These are phyloP conservation scores for Yamadazyma songkhlaensis DNA, from an alignment of 1,139 yeast species.

Conservation along the genomic window DNA sequence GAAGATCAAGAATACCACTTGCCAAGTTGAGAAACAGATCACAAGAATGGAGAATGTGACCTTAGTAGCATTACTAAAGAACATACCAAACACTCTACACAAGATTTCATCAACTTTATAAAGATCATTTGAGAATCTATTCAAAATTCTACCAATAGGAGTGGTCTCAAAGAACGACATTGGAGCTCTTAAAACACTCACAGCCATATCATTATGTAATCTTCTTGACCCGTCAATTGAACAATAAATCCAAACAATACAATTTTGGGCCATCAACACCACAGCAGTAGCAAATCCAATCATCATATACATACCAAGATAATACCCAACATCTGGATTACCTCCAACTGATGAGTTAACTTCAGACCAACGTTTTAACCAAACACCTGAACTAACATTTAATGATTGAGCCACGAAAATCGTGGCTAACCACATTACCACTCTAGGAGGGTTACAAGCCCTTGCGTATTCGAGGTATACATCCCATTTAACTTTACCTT, in stretches of 20 bases:
- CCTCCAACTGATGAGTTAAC: constrained; percentile 65
- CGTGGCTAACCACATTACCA: constrained; percentile 50
- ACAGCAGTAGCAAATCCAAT: constrained; percentile 67
- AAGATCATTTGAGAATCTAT: constrained; percentile 91
- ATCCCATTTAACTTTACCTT: constrained; percentile 91
- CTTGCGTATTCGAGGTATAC: constrained; percentile 81
- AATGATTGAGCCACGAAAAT: constrained; percentile 57
- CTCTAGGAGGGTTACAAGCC: constrained; percentile 81
- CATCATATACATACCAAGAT: constrained; percentile 71
- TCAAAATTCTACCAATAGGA: constrained; percentile 91
- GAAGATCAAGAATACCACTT: constrained; percentile 63
- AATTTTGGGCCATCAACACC: constrained; percentile 62
- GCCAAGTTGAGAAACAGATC: constrained; percentile 86
- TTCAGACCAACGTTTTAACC: constrained; percentile 99
- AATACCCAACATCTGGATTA: constrained; percentile 68
- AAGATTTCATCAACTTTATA: constrained; percentile 87
- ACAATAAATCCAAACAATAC: constrained; percentile 79
- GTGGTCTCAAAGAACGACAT: constrained; percentile 98
- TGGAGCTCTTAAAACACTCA: constrained; percentile 83
- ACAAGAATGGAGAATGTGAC: constrained; percentile 83
- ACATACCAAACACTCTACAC: constrained; percentile 81
- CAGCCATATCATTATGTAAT: constrained; percentile 78
- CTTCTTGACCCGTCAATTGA: constrained; percentile 78
- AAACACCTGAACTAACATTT: constrained; percentile 59
- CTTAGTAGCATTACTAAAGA: constrained; percentile 67